Percentiles rank a stretch among this genome's conserved stretches.
phyloP scores from a whole-genome alignment of 345 rosid species.

The Syzygium aromaticum region DNA sequence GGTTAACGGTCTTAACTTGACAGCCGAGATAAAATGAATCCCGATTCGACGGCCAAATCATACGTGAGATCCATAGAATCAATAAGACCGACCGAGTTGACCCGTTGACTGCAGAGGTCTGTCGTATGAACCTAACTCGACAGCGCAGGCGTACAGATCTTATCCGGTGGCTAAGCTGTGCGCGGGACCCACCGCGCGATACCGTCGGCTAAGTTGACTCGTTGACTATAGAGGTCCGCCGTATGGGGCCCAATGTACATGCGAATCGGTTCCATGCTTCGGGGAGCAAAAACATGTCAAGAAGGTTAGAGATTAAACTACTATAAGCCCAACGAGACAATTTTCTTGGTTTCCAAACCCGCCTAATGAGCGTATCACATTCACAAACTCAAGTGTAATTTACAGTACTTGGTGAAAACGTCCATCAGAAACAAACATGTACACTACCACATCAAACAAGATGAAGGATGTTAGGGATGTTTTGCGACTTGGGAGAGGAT shows the following conservation, averaged over 20 bases:
- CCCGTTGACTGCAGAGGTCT: background rate
- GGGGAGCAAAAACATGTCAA: background rate
- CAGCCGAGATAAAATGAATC: accelerated
- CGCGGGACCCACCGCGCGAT: background rate
- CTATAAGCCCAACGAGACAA: background rate
- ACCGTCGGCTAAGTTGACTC: background rate
- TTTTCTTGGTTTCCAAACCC: background rate
- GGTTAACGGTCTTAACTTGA: background rate
- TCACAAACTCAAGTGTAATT: background rate
- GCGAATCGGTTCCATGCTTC: background rate
- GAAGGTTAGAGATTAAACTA: background rate
- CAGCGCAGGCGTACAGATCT: accelerated
- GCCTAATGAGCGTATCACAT: background rate
- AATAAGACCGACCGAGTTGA: background rate
- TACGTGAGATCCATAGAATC: background rate
- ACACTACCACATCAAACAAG: too few relatives aligned
- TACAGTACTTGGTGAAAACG: background rate
- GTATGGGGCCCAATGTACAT: background rate
- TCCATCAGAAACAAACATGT: background rate
- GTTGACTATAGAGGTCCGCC: background rate
- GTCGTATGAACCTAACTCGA: background rate
- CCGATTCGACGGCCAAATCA: accelerated
- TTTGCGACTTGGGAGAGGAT: too few relatives aligned
- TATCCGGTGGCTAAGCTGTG: too few relatives aligned
- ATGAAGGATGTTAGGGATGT: background rate